A percentile compares a stretch with the other conserved stretches of the same genome.
These are phyloP conservation scores for Helotiales sp. DNA, from an alignment of 2,329 filamentous ascomycete genomes.

Conservation along the genomic window DNA sequence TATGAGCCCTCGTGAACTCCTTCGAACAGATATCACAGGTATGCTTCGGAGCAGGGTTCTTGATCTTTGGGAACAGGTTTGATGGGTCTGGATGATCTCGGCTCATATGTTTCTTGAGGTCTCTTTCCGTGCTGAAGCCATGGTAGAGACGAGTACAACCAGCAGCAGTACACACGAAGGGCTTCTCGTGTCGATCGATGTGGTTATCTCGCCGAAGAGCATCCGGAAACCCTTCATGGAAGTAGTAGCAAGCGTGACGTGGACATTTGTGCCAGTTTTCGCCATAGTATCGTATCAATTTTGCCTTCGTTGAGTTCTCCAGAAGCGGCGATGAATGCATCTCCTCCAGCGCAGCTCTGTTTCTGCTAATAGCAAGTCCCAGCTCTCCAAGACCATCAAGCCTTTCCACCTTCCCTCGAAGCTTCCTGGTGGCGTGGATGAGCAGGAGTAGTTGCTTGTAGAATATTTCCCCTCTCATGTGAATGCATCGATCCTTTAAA, in stretches of 20 bases:
- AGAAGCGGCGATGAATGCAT: not conserved
- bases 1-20: conserved; percentile 13
- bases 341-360: conserved; percentile 6
- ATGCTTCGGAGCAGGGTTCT: not conserved
- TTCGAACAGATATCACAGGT: conserved; percentile 11
- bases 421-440: not conserved
- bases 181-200: conserved; percentile 37
- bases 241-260: conserved; percentile 41
- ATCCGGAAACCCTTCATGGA: conserved; percentile 41
- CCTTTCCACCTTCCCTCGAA: not conserved
- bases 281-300: conserved; percentile 34
- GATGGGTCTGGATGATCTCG: not conserved
- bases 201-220: conserved; percentile 36
- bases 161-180: conserved; percentile 36
- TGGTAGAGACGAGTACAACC: conserved; percentile 34
- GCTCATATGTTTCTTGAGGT: conserved; percentile 34
- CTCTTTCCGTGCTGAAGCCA: conserved; percentile 36
- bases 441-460: not conserved
- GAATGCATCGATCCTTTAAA: not conserved
- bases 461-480: not conserved
- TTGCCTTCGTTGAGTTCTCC: not conserved
- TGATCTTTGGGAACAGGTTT: conserved; percentile 1
- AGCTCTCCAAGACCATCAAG: not conserved
- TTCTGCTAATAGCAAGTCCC: not conserved
- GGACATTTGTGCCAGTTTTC: conserved; percentile 40